These are phyloP conservation scores for Scalesia atractyloides DNA, from an alignment of 129 eudicot genomes.

Conservation along the genomic window DNA sequence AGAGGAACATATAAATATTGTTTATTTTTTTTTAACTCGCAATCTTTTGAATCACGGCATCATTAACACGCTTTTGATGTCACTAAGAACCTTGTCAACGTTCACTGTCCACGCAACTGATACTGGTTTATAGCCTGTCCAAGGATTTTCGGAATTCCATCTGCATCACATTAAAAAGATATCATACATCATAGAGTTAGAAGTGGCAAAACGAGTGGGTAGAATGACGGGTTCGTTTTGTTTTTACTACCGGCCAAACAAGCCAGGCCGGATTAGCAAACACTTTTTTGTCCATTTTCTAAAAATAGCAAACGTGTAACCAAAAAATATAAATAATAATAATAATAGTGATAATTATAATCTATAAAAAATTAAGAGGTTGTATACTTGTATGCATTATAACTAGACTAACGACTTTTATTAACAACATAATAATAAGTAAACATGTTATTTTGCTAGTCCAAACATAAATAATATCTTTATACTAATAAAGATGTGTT, in stretches of 20 bases:
- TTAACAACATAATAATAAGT: background rate
- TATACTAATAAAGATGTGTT: background rate
- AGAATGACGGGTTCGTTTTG: background rate
- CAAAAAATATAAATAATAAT: background rate
- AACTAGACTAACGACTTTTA: background rate
- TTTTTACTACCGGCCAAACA: background rate
- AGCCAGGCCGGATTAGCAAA: background rate
- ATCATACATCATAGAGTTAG: background rate
- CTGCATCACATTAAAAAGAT: conserved; percentile 38
- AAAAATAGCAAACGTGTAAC: background rate
- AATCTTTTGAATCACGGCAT: conserved; percentile 38
- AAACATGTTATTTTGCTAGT: background rate
- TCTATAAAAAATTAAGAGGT: background rate
- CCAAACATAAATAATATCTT: background rate
- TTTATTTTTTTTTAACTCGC: background rate
- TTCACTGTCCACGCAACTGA: conserved; percentile 90
- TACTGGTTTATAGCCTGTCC: conserved; percentile 74
- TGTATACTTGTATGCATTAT: conserved; percentile 7
- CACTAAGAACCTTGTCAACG: conserved; percentile 57
- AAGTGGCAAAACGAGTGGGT: background rate
- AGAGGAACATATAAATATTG: background rate
- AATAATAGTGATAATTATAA: background rate
- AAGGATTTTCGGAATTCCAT: conserved; percentile 84
- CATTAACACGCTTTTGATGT: conserved; percentile 56
- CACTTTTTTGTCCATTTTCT: background rate